Evolutionary conservation across 257 asterid genomes (phyloP), one percentile per base, ranked within the genome.

Genomic region (Solanum pimpinellifolium): DNA sequence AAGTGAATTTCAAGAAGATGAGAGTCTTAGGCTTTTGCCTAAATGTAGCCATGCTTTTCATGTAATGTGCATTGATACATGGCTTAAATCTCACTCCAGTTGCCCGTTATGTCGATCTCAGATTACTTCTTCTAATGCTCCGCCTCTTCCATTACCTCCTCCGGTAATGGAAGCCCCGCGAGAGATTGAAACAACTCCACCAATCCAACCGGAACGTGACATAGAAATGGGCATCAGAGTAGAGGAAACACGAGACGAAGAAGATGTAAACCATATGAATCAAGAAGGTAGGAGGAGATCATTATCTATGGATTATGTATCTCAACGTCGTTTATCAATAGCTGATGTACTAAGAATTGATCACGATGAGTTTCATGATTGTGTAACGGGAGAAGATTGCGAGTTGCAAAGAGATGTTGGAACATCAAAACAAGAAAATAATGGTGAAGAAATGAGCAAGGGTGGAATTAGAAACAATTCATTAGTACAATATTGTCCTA

Each of bases 31-130:
- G 3, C 85, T 87, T 21, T 44, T 87, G 0, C 89, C 89, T 3
- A 87, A 87, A 82, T 87, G 89, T 42, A 87, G 81, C 52, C 89
- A 81, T 68, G 86, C 89, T 65, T 87, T 87, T 29, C 89, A 87
- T 46, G 84, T 81, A 37, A 82, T 18, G 62, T 87, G 89, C 49
- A 87, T 81, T 59, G 89, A 87, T 66, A 87, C 89, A 31, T 87
- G 89, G 89, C 83, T 87, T 9, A 84, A 69, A 56, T 86, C 85
- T n/a, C 88, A 86, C 33, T 75, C 88, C 14, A 86, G 31, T 75
- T 86, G 88, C 47, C 88, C 88, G 0, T 66, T 86, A 1, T 86
- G 88, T 35, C 82, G 88, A 9, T 72, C 88, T 25, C 74, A 66
- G 35, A 84, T 84, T n/a, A 70, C 33, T 12, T 42, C 66, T 46